Evolutionary conservation across 345 rosid species (phyloP).

Genomic region (Citrus sinensis): DNA sequence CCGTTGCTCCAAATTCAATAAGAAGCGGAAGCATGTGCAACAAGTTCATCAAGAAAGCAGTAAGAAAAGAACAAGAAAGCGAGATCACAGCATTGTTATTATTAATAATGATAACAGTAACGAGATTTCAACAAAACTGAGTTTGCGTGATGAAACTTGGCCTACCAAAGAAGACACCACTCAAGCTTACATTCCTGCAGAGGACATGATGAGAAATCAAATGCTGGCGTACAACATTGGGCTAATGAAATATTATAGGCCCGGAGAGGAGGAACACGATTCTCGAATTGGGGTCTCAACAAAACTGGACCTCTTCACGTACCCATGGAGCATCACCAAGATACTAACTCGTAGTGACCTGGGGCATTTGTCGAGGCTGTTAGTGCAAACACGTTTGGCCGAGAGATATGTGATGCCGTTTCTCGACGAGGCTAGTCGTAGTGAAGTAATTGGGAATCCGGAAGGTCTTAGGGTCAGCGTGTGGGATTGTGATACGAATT

Average conservation of each 20-base stretch:
- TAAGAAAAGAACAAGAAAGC: too few species aligned
- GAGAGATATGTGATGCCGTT: background rate
- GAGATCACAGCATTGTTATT: too few species aligned
- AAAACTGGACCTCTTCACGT: background rate
- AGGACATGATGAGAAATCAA: too few species aligned
- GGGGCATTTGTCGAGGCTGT: background rate
- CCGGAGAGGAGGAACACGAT: background rate
- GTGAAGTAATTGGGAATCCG: background rate
- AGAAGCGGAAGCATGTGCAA: too few species aligned
- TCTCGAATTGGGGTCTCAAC: background rate
- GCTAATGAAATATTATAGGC: background rate
- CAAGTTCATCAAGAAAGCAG: too few species aligned
- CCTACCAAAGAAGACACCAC: background rate
- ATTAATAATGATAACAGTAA: too few species aligned
- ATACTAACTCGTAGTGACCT: background rate
- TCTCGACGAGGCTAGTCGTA: background rate
- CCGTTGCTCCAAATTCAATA: too few species aligned
- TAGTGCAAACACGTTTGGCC: background rate
- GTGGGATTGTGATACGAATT: slow-evolving; percentile 3
- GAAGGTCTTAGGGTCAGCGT: background rate
- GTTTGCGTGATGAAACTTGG: background rate
- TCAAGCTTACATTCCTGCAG: too few species aligned
- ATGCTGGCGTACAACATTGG: background rate
- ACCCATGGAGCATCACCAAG: background rate
- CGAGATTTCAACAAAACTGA: background rate